Evolutionary conservation across 352 stramenopile genomes (phyloP), one percentile per base, ranked within the genome.

Genomic region (Peronospora farinosa): DNA sequence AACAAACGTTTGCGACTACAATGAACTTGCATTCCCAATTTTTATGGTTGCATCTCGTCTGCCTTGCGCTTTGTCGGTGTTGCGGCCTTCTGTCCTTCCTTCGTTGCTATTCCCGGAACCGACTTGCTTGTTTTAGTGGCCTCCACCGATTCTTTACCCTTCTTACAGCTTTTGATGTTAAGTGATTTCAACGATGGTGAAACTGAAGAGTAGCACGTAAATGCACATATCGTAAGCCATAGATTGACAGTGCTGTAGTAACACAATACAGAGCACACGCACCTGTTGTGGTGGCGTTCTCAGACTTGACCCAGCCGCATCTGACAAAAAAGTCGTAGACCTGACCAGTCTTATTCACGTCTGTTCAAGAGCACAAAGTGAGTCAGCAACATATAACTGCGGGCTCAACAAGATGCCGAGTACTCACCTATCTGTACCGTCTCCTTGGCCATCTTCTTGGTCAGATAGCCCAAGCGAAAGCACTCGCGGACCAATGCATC

Each of bases 271-370:
- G 5, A 36, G 2, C n/a, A 45, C 5, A 71, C 69, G n/a, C 41
- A 88, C 78, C 71, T 47, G 79, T 84, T 12, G 62, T 61, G 9
- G 60, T 70, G 23, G 65, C 68, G 13, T 51, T 69, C 41, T 89
- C 78, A 2, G 72, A 75, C 41, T 80, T 74, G 15, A 95, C 83
- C 83, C 83, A 95, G 36, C 85, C 85, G 28, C 83, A 92, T 49
- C 86, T 83, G 42, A 96, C 78, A 47, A 95, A 93, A 49, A 96
- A 96, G 35, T 96, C 86, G 57, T 91, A 96, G 38, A 94, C 75
- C 47, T 92, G 72, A 27, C 83, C 78, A 9, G 78, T 89, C 47
- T 92, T 91, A 60, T 78, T 85, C 39, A 84, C 83, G 48, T 92
- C 76, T 89, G 59, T 47, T 51, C 69, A 49, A 57, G n/a, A 40